phyloP scores from a whole-genome alignment of 345 rosid genomes.

The Toxicodendron radicans region DNA sequence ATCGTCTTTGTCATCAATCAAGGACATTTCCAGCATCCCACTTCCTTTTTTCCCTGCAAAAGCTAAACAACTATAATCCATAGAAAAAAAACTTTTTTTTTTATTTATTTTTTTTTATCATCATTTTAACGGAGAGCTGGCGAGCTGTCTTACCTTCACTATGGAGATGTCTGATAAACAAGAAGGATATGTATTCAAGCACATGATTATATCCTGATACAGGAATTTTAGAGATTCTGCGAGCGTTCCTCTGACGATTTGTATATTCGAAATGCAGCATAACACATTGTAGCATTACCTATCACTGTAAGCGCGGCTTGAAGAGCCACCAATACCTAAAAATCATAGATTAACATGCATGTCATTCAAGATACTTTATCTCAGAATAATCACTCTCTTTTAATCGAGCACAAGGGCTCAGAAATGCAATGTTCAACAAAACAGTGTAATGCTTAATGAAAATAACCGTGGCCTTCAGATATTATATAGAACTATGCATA shows the following conservation, averaged over 20 bases:
- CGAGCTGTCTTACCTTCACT: too few species aligned
- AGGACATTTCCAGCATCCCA: too few species aligned
- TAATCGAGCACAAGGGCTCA: background rate
- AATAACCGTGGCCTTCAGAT: background rate
- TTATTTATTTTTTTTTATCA: too few species aligned
- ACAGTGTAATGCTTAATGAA: background rate
- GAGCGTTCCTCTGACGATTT: slow-evolving; percentile 48
- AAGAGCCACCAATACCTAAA: slow-evolving; percentile 12
- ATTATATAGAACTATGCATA: background rate
- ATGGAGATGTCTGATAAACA: background rate
- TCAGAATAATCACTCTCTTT: background rate
- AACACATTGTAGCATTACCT: slow-evolving; percentile 78
- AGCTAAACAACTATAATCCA: too few species aligned
- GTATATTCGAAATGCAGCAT: slow-evolving; percentile 81
- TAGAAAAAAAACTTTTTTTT: too few species aligned
- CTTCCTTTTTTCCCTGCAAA: too few species aligned
- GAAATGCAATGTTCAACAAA: background rate
- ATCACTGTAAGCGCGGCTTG: slow-evolving; percentile 51
- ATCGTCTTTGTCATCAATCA: too few species aligned
- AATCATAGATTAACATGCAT: background rate
- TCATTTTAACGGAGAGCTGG: too few species aligned
- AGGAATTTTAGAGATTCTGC: slow-evolving; percentile 37
- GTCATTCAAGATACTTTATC: background rate
- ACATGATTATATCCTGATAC: background rate
- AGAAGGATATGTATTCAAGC: background rate